These are phyloP conservation scores for Phytophthora aleatoria DNA, from an alignment of 352 stramenopile species.

Conservation along the genomic window DNA sequence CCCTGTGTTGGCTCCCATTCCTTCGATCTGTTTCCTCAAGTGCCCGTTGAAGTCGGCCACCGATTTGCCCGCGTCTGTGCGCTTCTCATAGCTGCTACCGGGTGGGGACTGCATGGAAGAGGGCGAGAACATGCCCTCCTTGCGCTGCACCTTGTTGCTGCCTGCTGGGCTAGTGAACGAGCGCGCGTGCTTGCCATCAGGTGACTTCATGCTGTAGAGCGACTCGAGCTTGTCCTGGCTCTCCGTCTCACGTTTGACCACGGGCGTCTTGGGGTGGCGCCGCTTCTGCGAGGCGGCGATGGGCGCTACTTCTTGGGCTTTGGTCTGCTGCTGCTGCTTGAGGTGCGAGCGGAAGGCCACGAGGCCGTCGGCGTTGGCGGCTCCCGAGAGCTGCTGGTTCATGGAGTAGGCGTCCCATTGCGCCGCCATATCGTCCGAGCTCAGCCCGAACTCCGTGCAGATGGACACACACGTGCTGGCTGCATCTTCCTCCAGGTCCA, in stretches of 20 bases:
- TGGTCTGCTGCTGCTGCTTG: conserved; percentile 52
- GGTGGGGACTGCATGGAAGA: conserved; percentile 75
- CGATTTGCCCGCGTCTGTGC: conserved; percentile 75
- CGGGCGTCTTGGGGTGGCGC: conserved; percentile 58
- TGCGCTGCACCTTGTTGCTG: conserved; percentile 71
- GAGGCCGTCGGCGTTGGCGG: conserved; percentile 62
- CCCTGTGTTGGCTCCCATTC: conserved; percentile 17
- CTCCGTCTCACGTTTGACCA: conserved; percentile 73
- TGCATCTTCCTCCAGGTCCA: conserved; percentile 75
- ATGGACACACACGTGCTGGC: conserved; percentile 70
- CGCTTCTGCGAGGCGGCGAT: conserved; percentile 45
- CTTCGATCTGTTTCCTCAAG: conserved; percentile 58
- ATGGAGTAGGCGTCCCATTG: conserved; percentile 89
- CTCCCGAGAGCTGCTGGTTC: conserved; percentile 76
- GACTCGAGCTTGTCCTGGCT: conserved; percentile 64
- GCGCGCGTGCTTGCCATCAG: conserved; percentile 67
- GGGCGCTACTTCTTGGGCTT: conserved; percentile 36
- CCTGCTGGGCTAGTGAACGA: conserved; percentile 64
- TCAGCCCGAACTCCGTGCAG: conserved; percentile 78
- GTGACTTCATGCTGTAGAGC: conserved; percentile 78
- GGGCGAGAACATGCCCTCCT: conserved; percentile 74
- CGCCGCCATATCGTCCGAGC: conserved; percentile 75
- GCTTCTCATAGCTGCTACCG: conserved; percentile 74
- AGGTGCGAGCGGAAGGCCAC: conserved; percentile 75
- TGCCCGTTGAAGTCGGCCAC: conserved; percentile 83